These are phyloP conservation scores for Cryphonectria naterciae DNA, from an alignment of 2,329 filamentous ascomycete species.

Conservation along the genomic window DNA sequence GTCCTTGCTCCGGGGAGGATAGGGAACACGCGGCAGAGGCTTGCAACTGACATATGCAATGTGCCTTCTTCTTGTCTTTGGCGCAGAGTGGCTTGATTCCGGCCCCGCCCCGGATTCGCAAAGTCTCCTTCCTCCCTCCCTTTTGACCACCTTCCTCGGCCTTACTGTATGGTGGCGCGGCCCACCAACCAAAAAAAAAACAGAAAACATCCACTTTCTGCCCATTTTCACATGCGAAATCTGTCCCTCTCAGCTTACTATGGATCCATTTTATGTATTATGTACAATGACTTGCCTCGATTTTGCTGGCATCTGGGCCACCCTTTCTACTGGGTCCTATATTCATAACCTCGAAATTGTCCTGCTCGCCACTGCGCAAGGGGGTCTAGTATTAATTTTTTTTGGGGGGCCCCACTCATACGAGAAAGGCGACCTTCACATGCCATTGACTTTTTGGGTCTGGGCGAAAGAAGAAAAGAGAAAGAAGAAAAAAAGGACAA, in stretches of 20 bases:
- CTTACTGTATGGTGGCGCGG: not conserved
- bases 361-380: not conserved
- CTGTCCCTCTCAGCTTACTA: not conserved
- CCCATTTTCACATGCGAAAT: not conserved
- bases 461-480: not conserved
- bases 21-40: not conserved
- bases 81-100: not conserved
- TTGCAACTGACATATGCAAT: constrained; percentile 6
- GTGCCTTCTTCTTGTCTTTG: not conserved
- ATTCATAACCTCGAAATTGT: not conserved
- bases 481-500: not conserved
- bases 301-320: not conserved
- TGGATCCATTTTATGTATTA: not conserved
- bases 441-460: not conserved
- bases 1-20: not conserved
- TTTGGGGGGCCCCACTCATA: not conserved
- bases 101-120: not conserved
- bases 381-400: not conserved
- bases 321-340: not conserved
- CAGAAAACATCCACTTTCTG: not conserved
- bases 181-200: not conserved
- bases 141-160: not conserved
- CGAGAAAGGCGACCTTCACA: not conserved
- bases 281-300: not conserved
- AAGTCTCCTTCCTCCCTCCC: not conserved